Conservation (phyloP, 2,329 filamentous ascomycete species). For the Botrytis hyacinthi region DNA sequence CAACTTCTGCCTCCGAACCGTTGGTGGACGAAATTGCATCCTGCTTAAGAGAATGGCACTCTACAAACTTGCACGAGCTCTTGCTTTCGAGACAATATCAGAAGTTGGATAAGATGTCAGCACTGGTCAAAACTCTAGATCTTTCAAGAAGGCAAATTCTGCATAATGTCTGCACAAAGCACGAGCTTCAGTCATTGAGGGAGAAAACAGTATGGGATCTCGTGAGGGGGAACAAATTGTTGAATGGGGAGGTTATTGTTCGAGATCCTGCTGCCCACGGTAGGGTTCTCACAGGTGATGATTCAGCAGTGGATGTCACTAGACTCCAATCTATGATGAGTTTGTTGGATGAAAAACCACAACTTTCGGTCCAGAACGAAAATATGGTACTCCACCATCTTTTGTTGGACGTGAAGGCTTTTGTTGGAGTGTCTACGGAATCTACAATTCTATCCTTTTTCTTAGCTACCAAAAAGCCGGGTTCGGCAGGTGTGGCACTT, state of each 20-base stretch:
- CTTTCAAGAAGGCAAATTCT: slow-evolving; percentile 83
- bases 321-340: slow-evolving; percentile 95
- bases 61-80: slow-evolving; percentile 90
- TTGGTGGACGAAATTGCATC: slow-evolving; percentile 97
- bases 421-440: slow-evolving; percentile 73
- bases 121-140: slow-evolving; percentile 79
- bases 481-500: slow-evolving; percentile 62
- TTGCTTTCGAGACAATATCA: slow-evolving; percentile 80
- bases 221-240: slow-evolving; percentile 89
- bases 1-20: slow-evolving; percentile 83
- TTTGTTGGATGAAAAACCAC: slow-evolving; percentile 79
- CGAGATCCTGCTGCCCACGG: slow-evolving; percentile 81
- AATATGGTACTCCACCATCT: slow-evolving; percentile 75
- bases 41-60: slow-evolving; percentile 96
- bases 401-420: slow-evolving; percentile 78
- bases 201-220: slow-evolving; percentile 95
- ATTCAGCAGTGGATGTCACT: slow-evolving; percentile 88
- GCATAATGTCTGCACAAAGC: slow-evolving; percentile 86
- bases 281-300: slow-evolving; percentile 83
- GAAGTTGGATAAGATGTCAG: slow-evolving; percentile 76
- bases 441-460: slow-evolving; percentile 74
- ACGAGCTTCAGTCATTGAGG: slow-evolving; percentile 76
- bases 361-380: slow-evolving; percentile 59
- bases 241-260: slow-evolving; percentile 91
- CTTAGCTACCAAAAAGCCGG: slow-evolving; percentile 69